Percentiles rank a stretch among this genome's conserved stretches.
These are phyloP conservation scores for Backusella australiensis DNA, from an alignment of 192 early-diverging fungal genomes.

Conservation along the genomic window DNA sequence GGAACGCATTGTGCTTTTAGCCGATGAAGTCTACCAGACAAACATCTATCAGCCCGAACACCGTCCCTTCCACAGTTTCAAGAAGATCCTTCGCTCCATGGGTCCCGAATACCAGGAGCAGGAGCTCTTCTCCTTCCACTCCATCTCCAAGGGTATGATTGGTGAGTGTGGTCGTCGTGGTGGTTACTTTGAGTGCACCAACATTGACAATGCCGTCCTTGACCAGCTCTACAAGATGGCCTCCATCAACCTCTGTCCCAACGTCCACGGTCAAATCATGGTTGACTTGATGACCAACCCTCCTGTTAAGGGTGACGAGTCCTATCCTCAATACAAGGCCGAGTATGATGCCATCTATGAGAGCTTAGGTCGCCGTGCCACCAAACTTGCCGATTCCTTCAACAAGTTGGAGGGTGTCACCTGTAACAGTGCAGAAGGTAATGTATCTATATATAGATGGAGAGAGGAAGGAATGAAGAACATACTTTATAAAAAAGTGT, in stretches of 20 bases:
- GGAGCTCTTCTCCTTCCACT: constrained; percentile 96
- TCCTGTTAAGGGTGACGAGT: constrained; percentile 76
- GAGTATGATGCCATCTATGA: constrained; percentile 77
- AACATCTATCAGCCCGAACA: constrained; percentile 82
- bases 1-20: constrained; percentile 83
- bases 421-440: constrained; percentile 85
- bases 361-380: constrained; percentile 79
- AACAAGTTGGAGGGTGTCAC: constrained; percentile 80
- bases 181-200: constrained; percentile 95
- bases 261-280: constrained; percentile 92
- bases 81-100: constrained; percentile 87
- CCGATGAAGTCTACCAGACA: constrained; percentile 99
- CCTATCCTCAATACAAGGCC: constrained; percentile 67
- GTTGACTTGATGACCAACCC: constrained; percentile 94
- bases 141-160: constrained; percentile 96
- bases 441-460: background rate
- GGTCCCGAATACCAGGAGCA: constrained; percentile 62
- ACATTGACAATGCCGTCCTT: constrained; percentile 71
- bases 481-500: background rate
- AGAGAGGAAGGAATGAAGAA: too few species aligned
- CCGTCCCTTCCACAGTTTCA: constrained; percentile 95
- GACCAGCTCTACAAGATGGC: constrained; percentile 93
- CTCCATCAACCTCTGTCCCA: constrained; percentile 91
- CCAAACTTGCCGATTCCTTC: constrained; percentile 70
- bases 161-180: constrained; percentile 98